phyloP scores from a whole-genome alignment of 805 yeast genomes.

The Lipomyces japonicus region DNA sequence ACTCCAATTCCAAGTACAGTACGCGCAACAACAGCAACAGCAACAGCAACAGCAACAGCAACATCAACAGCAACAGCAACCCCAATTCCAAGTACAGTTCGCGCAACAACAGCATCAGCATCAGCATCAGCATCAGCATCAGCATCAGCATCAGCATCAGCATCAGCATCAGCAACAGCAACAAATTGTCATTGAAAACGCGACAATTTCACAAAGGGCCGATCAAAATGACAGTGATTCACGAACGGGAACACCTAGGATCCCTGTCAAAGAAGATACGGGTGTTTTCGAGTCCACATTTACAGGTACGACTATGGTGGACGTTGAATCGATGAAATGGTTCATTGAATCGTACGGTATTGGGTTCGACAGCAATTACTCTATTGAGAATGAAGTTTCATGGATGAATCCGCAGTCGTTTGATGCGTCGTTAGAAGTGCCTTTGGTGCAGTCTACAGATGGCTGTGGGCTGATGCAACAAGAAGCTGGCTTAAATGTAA shows the following conservation, averaged over 20 bases:
- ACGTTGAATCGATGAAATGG: constrained; percentile 20
- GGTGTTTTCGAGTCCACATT: constrained; percentile 7
- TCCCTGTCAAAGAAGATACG: not conserved
- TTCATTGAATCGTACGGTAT: constrained; percentile 23
- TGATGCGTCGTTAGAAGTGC: too few species aligned
- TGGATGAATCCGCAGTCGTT: too few species aligned
- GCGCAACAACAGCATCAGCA: constrained; percentile 4
- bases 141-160: not conserved
- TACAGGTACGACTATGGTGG: constrained; percentile 11
- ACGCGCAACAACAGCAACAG: not conserved
- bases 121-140: not conserved
- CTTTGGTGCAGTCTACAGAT: too few species aligned
- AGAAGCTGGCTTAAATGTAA: too few species aligned
- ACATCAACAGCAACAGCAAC: constrained; percentile 1
- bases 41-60: constrained; percentile 1
- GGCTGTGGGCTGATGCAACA: too few species aligned
- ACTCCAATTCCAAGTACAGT: not conserved
- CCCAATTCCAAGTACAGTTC: not conserved
- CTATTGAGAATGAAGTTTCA: constrained; percentile 12
- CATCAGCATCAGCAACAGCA: not conserved
- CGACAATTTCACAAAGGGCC: not conserved
- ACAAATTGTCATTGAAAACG: not conserved
- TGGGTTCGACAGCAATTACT: constrained; percentile 20
- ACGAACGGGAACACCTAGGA: not conserved
- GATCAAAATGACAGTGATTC: not conserved